These are phyloP conservation scores for Eragrostis nindensis DNA, from an alignment of 176 grass and related monocot species.

Conservation along the genomic window DNA sequence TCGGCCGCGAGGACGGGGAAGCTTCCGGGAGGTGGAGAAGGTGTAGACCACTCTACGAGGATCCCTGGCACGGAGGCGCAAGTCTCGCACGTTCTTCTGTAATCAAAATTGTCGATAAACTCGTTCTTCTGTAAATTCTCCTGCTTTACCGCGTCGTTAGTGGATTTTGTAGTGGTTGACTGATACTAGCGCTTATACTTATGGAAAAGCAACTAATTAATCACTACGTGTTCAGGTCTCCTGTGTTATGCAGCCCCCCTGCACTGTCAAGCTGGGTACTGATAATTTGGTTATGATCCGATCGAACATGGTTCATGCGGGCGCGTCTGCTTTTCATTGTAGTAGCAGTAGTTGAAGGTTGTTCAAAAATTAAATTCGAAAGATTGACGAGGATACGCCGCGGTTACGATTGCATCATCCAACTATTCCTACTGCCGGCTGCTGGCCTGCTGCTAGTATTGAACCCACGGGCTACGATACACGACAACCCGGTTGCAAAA, in stretches of 20 bases:
- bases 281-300: background rate
- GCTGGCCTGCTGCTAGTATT: no score
- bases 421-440: no score
- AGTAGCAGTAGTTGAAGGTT: no score
- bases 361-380: background rate
- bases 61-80: background rate
- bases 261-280: background rate
- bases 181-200: background rate
- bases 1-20: background rate
- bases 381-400: background rate
- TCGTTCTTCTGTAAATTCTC: conserved; percentile 13
- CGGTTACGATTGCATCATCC: no score
- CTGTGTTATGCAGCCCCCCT: background rate
- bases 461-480: background rate
- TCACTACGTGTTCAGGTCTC: background rate
- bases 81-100: conserved; percentile 3
- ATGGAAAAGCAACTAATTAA: background rate
- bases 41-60: background rate
- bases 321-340: background rate
- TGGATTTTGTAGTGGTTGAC: conserved; percentile 11
- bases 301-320: background rate
- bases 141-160: background rate
- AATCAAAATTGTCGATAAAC: background rate
- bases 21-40: conserved; percentile 49
- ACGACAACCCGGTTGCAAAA: background rate